These are phyloP conservation scores for Symbiodinium natans DNA, from an alignment of 73 alveolate species.

Conservation along the genomic window DNA sequence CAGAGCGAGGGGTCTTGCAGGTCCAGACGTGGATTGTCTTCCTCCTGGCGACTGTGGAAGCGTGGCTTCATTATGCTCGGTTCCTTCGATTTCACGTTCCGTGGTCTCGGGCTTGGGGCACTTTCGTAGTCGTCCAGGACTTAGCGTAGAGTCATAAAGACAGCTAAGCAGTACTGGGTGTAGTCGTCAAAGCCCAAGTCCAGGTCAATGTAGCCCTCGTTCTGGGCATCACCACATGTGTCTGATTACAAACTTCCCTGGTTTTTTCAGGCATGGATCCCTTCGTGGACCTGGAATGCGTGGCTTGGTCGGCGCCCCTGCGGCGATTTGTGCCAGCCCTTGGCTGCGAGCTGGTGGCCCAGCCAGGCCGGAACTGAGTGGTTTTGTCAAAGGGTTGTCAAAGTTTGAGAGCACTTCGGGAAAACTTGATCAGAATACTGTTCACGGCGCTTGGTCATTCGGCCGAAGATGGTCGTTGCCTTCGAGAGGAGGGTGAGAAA, in stretches of 20 bases:
- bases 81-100: not conserved
- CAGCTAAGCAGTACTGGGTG: not conserved
- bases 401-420: too few relatives aligned
- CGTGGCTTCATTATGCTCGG: not conserved
- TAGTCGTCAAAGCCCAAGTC: not conserved
- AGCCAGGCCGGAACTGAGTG: slow-evolving; percentile 24
- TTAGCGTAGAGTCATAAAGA: not conserved
- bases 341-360: slow-evolving; percentile 51
- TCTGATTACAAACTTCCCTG: not conserved
- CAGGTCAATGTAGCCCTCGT: too few relatives aligned
- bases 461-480: too few relatives aligned
- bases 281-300: slow-evolving; percentile 56
- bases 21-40: slow-evolving; percentile 62
- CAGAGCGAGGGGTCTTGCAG: too few relatives aligned
- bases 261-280: slow-evolving; percentile 41
- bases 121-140: too few relatives aligned
- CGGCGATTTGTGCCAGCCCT: slow-evolving; percentile 72
- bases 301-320: slow-evolving; percentile 74
- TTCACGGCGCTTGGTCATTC: too few relatives aligned
- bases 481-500: too few relatives aligned
- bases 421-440: too few relatives aligned
- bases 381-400: too few relatives aligned
- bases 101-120: too few relatives aligned
- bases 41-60: slow-evolving; percentile 47
- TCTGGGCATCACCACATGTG: too few relatives aligned